Percentiles rank a stretch among this genome's conserved stretches.
Evolutionary conservation across 306 rosid genomes (phyloP).

Genomic region (Prunus kanzakura): DNA sequence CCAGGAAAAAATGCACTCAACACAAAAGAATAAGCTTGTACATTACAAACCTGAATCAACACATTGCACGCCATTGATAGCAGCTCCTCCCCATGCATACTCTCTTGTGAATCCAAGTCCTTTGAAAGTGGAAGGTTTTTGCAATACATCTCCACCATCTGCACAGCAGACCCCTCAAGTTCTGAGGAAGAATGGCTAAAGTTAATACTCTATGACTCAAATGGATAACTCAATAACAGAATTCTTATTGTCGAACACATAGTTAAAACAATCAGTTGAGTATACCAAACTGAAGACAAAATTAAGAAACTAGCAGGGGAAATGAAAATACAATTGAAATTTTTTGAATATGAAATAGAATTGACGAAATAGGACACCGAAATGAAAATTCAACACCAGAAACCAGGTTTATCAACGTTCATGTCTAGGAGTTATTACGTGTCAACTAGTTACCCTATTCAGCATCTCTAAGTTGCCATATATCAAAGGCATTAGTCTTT

Average conservation of each 20-base stretch:
- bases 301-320: neutral
- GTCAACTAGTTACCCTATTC: neutral
- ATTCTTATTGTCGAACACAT: constrained; percentile 7
- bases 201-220: constrained; percentile 18
- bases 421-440: neutral
- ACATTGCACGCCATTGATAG: constrained; percentile 65
- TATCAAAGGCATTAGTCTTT: neutral
- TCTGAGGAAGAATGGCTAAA: constrained; percentile 54
- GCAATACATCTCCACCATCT: constrained; percentile 79
- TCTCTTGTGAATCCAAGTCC: constrained; percentile 91
- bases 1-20: neutral
- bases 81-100: constrained; percentile 89
- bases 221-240: constrained; percentile 23
- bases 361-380: neutral
- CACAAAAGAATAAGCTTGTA: neutral
- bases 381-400: constrained; percentile 9
- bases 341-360: neutral
- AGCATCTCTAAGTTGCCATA: neutral
- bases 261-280: neutral
- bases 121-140: constrained; percentile 81
- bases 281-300: neutral
- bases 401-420: neutral
- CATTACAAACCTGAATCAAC: constrained; percentile 76
- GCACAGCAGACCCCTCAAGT: constrained; percentile 62
- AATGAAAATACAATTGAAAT: neutral